Conservation (phyloP, 2,329 filamentous ascomycete species). For the Immersiporthe knoxdaviesiana region DNA sequence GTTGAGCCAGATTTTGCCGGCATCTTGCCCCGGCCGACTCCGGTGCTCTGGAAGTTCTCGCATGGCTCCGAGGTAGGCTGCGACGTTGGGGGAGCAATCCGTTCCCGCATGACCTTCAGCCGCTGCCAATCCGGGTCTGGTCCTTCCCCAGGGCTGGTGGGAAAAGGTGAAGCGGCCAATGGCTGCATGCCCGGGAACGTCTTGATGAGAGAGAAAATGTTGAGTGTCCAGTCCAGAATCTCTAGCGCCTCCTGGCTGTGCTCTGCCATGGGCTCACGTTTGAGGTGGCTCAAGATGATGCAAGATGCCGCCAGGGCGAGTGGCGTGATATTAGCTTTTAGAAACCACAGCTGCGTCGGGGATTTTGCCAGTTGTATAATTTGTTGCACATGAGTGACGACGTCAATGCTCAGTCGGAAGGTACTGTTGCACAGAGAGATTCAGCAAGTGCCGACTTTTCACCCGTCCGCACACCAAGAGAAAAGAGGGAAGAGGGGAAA, state of each 20-base stretch:
- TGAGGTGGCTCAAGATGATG: background rate
- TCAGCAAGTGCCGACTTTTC: background rate
- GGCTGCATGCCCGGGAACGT: background rate
- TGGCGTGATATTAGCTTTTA: background rate
- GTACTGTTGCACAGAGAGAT: background rate
- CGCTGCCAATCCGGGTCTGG: background rate
- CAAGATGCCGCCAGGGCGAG: background rate
- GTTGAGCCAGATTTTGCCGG: background rate
- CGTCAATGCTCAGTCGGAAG: background rate
- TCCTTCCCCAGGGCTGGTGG: background rate
- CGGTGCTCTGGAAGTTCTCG: background rate
- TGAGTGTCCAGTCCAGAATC: background rate
- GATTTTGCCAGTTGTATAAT: background rate
- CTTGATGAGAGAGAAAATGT: background rate
- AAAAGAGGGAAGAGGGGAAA: background rate
- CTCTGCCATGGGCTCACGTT: background rate
- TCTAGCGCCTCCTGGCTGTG: background rate
- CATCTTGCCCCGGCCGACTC: background rate
- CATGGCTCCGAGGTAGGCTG: background rate
- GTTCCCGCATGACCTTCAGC: background rate
- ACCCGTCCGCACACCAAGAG: background rate
- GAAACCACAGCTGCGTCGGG: background rate
- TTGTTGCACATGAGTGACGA: background rate
- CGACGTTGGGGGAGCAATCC: background rate
- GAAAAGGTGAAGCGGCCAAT: background rate